Evolutionary conservation across 1,284 basidiomycete genomes (phyloP), one percentile per base, ranked within the genome.

Genomic region (Abortiporus biennis): DNA sequence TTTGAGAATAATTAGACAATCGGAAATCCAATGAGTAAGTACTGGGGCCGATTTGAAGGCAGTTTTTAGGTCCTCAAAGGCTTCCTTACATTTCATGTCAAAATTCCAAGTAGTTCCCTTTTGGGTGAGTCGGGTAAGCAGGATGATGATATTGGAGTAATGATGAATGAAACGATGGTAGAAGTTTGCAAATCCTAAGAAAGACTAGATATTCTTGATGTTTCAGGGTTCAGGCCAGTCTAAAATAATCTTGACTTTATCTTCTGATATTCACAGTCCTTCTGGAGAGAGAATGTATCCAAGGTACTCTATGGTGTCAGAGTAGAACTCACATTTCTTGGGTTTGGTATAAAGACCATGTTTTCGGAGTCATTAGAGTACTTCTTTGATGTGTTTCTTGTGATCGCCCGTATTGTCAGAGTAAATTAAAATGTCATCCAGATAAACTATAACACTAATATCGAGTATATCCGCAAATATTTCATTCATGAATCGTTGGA

Each of bases 241-340:
- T 0, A 25, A 13, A 4, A 74, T 52, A 0, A 56, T 56, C 0
- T 58, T 11, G 0, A 74, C 48, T 45, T 75, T 75, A 0, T 43
- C 45, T 0, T 54, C 52, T 33, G 68, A 62, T 67, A 73, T 71
- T 0, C 36, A 12, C 0, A 71, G 22, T 0, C 55, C 48, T 1
- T 53, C 44, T 20, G 48, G 19, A 0, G 37, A 24, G 2, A 73
- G 46, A 32, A 68, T 52, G 25, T 65, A 53, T 0, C 72, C 68
- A 0, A 76, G 52, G 47, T 66, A 74, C 6, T 68, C 59, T 0
- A 60, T 53, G 15, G 54, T n/a, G 0, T n/a, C 4, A 1, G 39
- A 8, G 6, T 58, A 43, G 44, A 71, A 72, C 1, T 54, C 42
- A 33, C 67, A 71, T 38, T 72, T 72, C 24, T 60, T 53, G 0